Conservation (phyloP, 2,329 filamentous ascomycete species). For the Ceratocystis albifundus region DNA sequence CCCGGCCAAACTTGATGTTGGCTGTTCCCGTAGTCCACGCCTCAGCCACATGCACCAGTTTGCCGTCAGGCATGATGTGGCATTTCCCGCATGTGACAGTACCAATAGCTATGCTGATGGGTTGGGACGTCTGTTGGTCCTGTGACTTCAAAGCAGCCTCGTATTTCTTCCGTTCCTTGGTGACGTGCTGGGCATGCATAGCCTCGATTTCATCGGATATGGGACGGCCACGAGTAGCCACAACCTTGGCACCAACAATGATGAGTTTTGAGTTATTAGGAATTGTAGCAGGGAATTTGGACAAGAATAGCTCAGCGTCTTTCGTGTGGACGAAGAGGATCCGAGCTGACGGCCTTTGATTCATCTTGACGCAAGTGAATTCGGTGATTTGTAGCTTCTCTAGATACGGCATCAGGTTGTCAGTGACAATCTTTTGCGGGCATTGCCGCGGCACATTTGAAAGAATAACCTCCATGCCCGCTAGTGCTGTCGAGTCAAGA, state of each 20-base stretch:
- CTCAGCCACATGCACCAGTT: conserved; percentile 38
- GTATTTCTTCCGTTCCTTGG: conserved; percentile 24
- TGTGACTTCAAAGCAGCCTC: conserved; percentile 23
- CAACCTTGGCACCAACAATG: conserved; percentile 29
- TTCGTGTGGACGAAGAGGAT: conserved; percentile 34
- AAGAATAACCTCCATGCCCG: conserved; percentile 38
- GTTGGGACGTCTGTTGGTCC: conserved; percentile 20
- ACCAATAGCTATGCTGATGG: conserved; percentile 23
- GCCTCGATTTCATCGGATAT: conserved; percentile 26
- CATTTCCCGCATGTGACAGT: conserved; percentile 39
- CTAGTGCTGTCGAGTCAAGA: background rate
- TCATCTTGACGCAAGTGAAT: conserved; percentile 36
- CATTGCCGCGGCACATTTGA: conserved; percentile 35
- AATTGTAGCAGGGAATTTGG: conserved; percentile 12
- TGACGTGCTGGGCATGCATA: conserved; percentile 26
- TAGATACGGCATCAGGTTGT: conserved; percentile 35
- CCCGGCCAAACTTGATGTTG: conserved; percentile 35
- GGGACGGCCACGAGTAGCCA: conserved; percentile 31
- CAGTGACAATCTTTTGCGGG: conserved; percentile 31
- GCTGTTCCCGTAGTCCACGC: conserved; percentile 30
- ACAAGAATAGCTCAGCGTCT: conserved; percentile 37
- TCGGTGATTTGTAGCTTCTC: conserved; percentile 33
- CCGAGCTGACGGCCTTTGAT: conserved; percentile 30
- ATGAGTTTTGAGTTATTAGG: conserved; percentile 27
- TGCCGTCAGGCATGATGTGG: conserved; percentile 30